Conservation (phyloP, 140 eudicot genomes). For the Ambrosia hybrid region DNA sequence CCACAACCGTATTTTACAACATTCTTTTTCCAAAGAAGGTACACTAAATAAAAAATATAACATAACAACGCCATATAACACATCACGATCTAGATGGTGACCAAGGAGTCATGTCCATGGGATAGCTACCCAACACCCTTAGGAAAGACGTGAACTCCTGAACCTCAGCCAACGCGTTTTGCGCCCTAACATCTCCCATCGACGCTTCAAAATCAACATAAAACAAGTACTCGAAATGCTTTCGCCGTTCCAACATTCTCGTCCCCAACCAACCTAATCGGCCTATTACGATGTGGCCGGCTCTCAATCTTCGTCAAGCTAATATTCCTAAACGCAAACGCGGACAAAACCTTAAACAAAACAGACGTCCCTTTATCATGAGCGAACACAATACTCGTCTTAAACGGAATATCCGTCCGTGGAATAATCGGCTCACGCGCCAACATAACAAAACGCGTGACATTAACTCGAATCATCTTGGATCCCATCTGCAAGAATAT, state of each 20-base stretch:
- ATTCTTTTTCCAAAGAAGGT: not conserved
- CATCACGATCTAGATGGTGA: conserved; percentile 40
- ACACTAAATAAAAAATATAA: not conserved
- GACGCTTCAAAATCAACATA: conserved; percentile 95
- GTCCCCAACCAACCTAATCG: conserved; percentile 73
- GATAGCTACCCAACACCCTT: conserved; percentile 95
- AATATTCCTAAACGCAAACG: conserved; percentile 83
- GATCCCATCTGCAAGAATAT: conserved; percentile 75
- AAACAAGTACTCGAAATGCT: conserved; percentile 91
- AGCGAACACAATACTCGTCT: conserved; percentile 90
- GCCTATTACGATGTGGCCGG: conserved; percentile 85
- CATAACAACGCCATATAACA: not conserved
- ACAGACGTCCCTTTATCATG: conserved; percentile 82
- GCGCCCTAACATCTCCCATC: conserved; percentile 96
- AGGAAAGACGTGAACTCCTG: conserved; percentile 92
- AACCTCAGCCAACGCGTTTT: conserved; percentile 90
- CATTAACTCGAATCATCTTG: conserved; percentile 92
- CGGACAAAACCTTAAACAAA: conserved; percentile 80
- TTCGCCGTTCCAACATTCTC: conserved; percentile 84
- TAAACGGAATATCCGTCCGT: conserved; percentile 85
- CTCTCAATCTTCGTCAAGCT: conserved; percentile 85
- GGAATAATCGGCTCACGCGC: conserved; percentile 95
- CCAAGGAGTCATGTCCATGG: conserved; percentile 99
- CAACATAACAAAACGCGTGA: conserved; percentile 87
- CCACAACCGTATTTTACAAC: conserved; percentile 13